Percentiles rank a stretch among this genome's conserved stretches.
Conservation (phyloP, 208 protist species). For the Perkinsela sp. region DNA sequence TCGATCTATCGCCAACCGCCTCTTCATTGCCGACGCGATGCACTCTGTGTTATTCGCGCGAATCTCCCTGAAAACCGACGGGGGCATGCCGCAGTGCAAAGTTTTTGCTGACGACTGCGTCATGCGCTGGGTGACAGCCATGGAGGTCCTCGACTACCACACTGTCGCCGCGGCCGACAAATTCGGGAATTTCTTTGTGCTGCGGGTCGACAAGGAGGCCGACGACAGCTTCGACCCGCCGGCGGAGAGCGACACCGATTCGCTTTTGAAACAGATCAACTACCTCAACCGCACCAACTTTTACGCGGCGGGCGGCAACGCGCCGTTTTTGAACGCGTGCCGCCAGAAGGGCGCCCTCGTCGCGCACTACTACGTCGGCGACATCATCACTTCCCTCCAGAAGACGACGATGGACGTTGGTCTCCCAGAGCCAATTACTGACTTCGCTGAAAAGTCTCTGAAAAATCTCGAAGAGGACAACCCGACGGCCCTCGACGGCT, state of each 20-base stretch:
- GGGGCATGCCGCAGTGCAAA: neutral
- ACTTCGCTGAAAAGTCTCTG: neutral
- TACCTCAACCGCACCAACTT: constrained; percentile 2
- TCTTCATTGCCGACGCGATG: neutral
- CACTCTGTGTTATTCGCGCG: neutral
- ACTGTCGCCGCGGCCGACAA: constrained; percentile 47
- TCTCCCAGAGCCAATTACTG: neutral
- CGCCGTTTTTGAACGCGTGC: constrained; percentile 12
- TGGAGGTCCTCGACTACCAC: constrained; percentile 30
- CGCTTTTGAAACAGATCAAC: neutral
- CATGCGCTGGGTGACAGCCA: constrained; percentile 23
- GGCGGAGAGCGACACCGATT: constrained; percentile 6
- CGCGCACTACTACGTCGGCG: constrained; percentile 35
- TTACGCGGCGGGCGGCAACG: constrained; percentile 4
- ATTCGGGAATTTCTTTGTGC: constrained; percentile 57
- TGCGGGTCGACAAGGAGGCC: constrained; percentile 18
- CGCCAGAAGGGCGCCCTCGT: constrained; percentile 16
- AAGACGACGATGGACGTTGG: constrained; percentile 10
- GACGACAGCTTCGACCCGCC: constrained; percentile 9
- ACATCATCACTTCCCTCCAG: constrained; percentile 22
- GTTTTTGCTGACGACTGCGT: constrained; percentile 48
- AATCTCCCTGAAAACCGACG: neutral
- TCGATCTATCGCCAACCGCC: neutral
- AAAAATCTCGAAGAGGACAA: neutral
- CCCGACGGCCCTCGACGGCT: neutral